phyloP scores from a whole-genome alignment of 2,329 filamentous ascomycete species.

The Rosellinia necatrix region DNA sequence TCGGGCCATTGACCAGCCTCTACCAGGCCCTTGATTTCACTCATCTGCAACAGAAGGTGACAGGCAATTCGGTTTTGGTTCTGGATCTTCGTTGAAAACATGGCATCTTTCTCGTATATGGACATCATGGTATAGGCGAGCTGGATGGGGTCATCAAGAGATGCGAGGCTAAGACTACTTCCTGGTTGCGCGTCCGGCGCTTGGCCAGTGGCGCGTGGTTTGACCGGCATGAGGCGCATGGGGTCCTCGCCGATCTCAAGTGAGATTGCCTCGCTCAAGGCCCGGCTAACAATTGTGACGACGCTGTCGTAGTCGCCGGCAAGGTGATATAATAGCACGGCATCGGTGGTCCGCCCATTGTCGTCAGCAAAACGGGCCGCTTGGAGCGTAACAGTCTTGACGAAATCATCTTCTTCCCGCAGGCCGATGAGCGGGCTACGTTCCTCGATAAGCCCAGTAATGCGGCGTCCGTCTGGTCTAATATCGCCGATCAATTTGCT shows the following conservation, averaged over 20 bases:
- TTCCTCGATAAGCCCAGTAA: slow-evolving; percentile 85
- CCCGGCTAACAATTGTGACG: slow-evolving; percentile 85
- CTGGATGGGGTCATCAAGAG: slow-evolving; percentile 65
- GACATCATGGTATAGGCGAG: slow-evolving; percentile 64
- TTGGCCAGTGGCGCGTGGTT: slow-evolving; percentile 62
- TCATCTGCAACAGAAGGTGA: slow-evolving; percentile 63
- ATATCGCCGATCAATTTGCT: slow-evolving; percentile 93
- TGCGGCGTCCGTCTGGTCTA: slow-evolving; percentile 79
- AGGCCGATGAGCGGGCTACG: slow-evolving; percentile 82
- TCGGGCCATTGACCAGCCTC: slow-evolving; percentile 61
- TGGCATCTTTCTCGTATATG: slow-evolving; percentile 65
- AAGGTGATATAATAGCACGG: slow-evolving; percentile 91
- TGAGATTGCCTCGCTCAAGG: slow-evolving; percentile 86
- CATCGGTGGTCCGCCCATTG: slow-evolving; percentile 89
- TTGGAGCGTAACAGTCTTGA: slow-evolving; percentile 89
- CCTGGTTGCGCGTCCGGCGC: slow-evolving; percentile 48
- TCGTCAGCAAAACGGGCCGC: slow-evolving; percentile 93
- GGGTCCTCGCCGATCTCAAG: slow-evolving; percentile 83
- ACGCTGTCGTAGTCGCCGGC: slow-evolving; percentile 95
- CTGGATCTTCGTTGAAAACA: slow-evolving; percentile 63
- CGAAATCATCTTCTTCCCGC: slow-evolving; percentile 78
- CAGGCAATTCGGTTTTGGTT: slow-evolving; percentile 62
- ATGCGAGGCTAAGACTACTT: slow-evolving; percentile 64
- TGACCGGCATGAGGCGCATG: slow-evolving; percentile 77
- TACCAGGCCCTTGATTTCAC: slow-evolving; percentile 62